Conservation (phyloP, 345 rosid genomes). For the Rhodamnia rubescens region DNA sequence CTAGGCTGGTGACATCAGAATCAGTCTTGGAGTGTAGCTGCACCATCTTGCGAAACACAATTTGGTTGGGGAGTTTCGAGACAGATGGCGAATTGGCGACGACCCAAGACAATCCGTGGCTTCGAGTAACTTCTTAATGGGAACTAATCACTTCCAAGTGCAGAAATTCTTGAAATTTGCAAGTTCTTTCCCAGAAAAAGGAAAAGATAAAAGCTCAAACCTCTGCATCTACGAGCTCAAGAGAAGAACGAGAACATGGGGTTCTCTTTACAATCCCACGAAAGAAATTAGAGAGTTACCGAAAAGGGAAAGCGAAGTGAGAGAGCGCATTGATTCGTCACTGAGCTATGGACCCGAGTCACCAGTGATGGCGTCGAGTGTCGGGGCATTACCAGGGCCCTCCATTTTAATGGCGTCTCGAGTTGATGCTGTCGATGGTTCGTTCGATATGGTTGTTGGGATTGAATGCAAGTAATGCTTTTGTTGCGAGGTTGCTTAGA, state of each 20-base stretch:
- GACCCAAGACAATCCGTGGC: neutral
- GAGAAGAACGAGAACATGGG: neutral
- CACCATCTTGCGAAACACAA: slow-evolving; percentile 9
- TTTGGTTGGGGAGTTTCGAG: neutral
- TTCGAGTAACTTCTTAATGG: neutral
- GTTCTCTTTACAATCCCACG: neutral
- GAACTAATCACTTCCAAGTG: neutral
- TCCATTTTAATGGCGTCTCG: neutral
- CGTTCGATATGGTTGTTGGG: neutral
- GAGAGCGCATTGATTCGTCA: neutral
- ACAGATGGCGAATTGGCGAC: neutral
- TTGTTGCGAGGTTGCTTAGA: neutral
- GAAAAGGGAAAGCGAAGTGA: neutral
- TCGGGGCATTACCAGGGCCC: neutral
- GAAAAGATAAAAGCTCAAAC: neutral
- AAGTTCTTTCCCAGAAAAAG: neutral
- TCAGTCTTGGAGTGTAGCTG: slow-evolving; percentile 42
- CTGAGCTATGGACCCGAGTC: neutral
- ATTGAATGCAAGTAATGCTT: neutral
- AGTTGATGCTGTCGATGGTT: neutral
- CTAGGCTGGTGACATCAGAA: slow-evolving; percentile 59
- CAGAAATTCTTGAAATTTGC: neutral
- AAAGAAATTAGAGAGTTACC: neutral
- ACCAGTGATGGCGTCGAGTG: neutral
- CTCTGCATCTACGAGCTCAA: neutral